A percentile compares a stretch with the other conserved stretches of the same genome.
Evolutionary conservation across 164 flowering plant genomes (phyloP).

Genomic region (Sextonia rubra): DNA sequence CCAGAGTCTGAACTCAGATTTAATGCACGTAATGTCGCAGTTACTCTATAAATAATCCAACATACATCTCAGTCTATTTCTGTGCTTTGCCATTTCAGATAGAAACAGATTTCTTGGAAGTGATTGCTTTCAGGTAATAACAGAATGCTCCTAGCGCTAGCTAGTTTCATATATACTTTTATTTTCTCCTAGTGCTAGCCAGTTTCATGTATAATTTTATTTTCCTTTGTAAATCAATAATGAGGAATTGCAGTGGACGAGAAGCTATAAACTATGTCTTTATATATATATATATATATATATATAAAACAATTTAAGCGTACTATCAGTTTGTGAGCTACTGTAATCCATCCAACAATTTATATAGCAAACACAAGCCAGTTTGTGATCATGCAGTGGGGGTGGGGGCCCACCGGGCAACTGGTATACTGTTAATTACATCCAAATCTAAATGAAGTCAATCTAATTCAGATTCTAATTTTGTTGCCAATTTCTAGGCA

Average conservation of each 20-base stretch:
- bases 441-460: background rate
- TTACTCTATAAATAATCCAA: background rate
- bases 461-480: background rate
- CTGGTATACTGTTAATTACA: background rate
- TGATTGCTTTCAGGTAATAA: constrained; percentile 58
- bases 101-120: constrained; percentile 46
- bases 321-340: background rate
- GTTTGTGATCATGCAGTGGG: background rate
- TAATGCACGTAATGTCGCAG: background rate
- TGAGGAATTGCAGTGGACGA: background rate
- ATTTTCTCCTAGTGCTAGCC: too few species aligned
- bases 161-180: background rate
- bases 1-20: background rate
- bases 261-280: background rate
- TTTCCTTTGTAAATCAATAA: background rate
- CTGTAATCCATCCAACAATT: background rate
- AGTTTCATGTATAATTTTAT: too few species aligned
- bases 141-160: background rate
- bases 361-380: background rate
- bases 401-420: background rate
- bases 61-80: background rate
- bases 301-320: too few species aligned
- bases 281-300: too few species aligned
- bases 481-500: constrained; percentile 29
- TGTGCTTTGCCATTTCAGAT: constrained; percentile 29